Base-by-base conservation (phyloP, 2,329 filamentous ascomycete genomes). In the Calycina herbarum region DNA sequence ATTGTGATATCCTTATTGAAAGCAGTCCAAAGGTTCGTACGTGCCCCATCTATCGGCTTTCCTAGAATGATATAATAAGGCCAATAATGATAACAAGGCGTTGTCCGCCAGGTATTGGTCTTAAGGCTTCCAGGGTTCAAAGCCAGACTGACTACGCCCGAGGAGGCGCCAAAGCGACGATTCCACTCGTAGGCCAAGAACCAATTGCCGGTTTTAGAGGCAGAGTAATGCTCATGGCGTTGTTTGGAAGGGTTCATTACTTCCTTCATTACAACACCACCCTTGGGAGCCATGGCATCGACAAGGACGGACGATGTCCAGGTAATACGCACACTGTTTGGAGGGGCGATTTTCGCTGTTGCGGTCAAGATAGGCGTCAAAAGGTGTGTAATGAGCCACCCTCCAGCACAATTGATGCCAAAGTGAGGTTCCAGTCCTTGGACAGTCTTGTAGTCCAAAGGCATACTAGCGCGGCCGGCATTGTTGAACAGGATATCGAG, bases 401-500 rank as follows among this genome's bases (percentile, higher is more conserved):
- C 72, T 2, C 71, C 76, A 2, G 78, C 57, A 42, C 72, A 70
- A 57, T 79, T 79, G 2, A 71, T 76, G 29, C 73, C 75, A 11
- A 76, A 66, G 35, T 77, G 75, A 2, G 75, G 59, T 59, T 79
- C 77, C 60, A 74, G 69, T 33, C 75, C 74, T 45, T 68, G 63
- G 5, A 20, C 31, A 1, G 66, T 70, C 38, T 60, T 64, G 17
- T 42, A 54, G 20, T 8, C 38, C 10, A 54, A 5, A n/a, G 62
- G 62, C 6, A 31, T 20, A 20, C 17, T 17, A 10, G 33, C 42
- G 17, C 15, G 20, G 20, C 77, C 81, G 0, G 81, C 81, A 72
- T 83, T 83, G 68, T 82, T 80, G 69, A 80, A 77, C 15, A 83
- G 67, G 1, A 80, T 69, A 64, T 82, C 77, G 0, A 83, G 73